Percentiles rank a stretch among this genome's conserved stretches.
Conservation (phyloP, 495 filamentous ascomycete genomes). For the Echria macrotheca region DNA sequence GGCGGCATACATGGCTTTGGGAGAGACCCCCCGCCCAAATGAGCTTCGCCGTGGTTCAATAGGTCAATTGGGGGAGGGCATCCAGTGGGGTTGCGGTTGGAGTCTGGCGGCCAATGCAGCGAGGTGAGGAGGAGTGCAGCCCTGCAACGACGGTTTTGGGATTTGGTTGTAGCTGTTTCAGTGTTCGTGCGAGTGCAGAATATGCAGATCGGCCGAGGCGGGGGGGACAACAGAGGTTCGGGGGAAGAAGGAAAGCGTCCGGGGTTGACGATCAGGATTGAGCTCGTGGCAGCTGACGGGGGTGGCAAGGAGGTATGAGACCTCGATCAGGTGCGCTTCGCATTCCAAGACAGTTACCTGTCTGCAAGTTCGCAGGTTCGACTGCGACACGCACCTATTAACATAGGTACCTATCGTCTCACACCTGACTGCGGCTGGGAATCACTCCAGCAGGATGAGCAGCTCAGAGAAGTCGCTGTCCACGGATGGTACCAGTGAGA, state of each 20-base stretch:
- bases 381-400: background rate
- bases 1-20: background rate
- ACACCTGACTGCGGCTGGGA: background rate
- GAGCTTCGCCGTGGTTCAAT: background rate
- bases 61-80: background rate
- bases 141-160: background rate
- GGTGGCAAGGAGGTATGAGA: too few species aligned
- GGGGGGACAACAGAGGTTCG: background rate
- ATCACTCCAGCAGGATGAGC: background rate
- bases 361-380: too few species aligned
- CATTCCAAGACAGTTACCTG: too few species aligned
- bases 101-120: background rate
- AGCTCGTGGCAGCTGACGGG: too few species aligned
- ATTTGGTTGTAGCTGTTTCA: background rate
- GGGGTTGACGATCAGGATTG: too few species aligned
- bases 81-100: background rate
- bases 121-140: background rate
- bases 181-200: background rate
- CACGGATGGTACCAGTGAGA: background rate
- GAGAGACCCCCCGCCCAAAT: background rate
- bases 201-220: background rate
- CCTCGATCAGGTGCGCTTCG: too few species aligned
- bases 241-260: background rate
- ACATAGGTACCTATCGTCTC: background rate
- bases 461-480: conserved; percentile 1